Percentiles rank a stretch among this genome's conserved stretches.
These are phyloP conservation scores for Sarocladium brachiariae DNA, from an alignment of 2,329 filamentous ascomycete species.

Conservation along the genomic window DNA sequence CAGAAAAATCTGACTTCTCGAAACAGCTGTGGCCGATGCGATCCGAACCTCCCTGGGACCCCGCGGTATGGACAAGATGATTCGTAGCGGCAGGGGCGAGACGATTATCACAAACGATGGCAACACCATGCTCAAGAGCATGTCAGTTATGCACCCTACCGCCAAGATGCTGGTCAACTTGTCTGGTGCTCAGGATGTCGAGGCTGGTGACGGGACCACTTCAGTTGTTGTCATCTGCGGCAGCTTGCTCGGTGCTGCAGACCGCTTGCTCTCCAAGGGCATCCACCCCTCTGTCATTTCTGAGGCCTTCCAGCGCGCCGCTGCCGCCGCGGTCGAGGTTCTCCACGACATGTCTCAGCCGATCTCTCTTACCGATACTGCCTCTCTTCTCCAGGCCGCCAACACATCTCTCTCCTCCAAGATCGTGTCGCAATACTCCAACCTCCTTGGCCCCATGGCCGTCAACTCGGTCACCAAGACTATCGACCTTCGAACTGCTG, in stretches of 20 bases:
- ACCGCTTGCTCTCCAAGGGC: conserved; percentile 82
- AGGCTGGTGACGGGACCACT: conserved; percentile 96
- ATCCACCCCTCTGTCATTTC: conserved; percentile 98
- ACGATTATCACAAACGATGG: conserved; percentile 99
- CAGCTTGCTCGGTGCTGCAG: conserved; percentile 86
- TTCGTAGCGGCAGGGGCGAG: conserved; percentile 91
- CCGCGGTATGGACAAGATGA: conserved; percentile 99
- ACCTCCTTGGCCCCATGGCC: conserved; percentile 92
- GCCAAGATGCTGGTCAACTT: conserved; percentile 99
- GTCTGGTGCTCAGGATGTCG: conserved; percentile 93
- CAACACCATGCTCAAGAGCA: conserved; percentile 98
- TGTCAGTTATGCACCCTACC: conserved; percentile 99
- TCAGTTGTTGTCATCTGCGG: conserved; percentile 98
- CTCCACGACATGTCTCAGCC: conserved; percentile 95
- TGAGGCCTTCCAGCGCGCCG: conserved; percentile 93
- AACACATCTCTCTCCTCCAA: conserved; percentile 97
- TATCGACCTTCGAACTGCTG: conserved; percentile 89
- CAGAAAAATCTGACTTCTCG: conserved; percentile 14
- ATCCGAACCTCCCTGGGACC: conserved; percentile 95
- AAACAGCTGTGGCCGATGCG: conserved; percentile 85
- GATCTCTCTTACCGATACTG: conserved; percentile 79
- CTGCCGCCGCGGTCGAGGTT: conserved; percentile 78
- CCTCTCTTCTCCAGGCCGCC: conserved; percentile 88
- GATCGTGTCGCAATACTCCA: conserved; percentile 96
- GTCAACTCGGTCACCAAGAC: conserved; percentile 94